Base-by-base conservation (phyloP, 306 rosid species). In the Trichosanthes truncata region DNA sequence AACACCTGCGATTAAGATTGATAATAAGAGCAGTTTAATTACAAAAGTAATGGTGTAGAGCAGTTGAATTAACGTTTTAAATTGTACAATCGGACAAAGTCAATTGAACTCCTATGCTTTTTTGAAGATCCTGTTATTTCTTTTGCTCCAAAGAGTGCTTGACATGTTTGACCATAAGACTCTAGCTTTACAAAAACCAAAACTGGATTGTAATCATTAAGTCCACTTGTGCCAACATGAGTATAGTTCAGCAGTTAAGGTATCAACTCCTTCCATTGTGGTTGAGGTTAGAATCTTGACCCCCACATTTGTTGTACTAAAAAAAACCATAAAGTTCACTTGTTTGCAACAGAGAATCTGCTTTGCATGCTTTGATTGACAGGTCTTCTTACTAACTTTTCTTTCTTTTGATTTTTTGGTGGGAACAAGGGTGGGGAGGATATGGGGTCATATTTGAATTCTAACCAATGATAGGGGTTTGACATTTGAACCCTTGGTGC, bases 401-500 rank as follows among this genome's bases (percentile, higher is more conserved):
- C 78, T 36, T 65, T 69, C 56, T 35, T 74, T 51, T 38, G 66
- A 66, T 18, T 41, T 56, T 72, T 66, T 26, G 23, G 14, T 71
- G 53, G 29, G 25, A 36, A 46, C 55, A 82, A 82, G 76, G 81
- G 76, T 13, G 48, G 18, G 67, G 67, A 7, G 15, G 36, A 60
- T 26, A 36, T 79, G 33, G 72, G 81, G 51, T 68, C 80, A 78
- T 80, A 26, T 29, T 69, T 41, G 33, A 45, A 80, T 82, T 78
- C 81, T 90, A 81, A 87, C 77, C 60, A 40, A 82, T 77, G 78
- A 71, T 45, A 20, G 9, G 18, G 78, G 60, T 71, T 71, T 74
- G 61, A 74, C 60, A 74, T 80, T 29, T 79, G 79, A 71, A 63
- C 86, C 53, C 79, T 87, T 60, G 85, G 78, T 89, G 89, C 97